phyloP scores from a whole-genome alignment of 2,329 filamentous ascomycete species.

The Aspergillus sp. region DNA sequence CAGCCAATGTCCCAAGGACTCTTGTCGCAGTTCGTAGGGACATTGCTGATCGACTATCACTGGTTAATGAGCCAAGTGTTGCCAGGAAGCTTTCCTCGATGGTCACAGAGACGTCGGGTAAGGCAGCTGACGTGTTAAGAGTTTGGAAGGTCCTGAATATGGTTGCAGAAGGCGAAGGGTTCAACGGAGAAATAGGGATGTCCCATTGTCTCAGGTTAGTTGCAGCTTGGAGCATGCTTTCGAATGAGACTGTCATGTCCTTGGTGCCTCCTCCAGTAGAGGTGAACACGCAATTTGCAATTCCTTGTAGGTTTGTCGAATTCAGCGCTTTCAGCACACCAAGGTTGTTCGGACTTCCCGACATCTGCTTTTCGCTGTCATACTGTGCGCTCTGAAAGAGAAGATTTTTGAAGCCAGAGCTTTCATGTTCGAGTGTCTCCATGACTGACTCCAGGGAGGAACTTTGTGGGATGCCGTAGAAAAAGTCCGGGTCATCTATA shows the following conservation, averaged over 20 bases:
- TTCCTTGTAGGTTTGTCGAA: conserved; percentile 76
- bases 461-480: conserved; percentile 83
- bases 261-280: conserved; percentile 58
- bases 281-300: conserved; percentile 77
- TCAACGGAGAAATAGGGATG: conserved; percentile 67
- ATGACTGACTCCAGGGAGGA: conserved; percentile 76
- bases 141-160: conserved; percentile 81
- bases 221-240: conserved; percentile 76
- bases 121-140: conserved; percentile 65
- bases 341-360: conserved; percentile 60
- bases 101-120: conserved; percentile 53
- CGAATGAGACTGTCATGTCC: conserved; percentile 52
- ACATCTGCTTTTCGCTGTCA: conserved; percentile 72
- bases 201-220: conserved; percentile 90
- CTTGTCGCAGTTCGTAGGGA: conserved; percentile 59
- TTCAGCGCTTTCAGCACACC: conserved; percentile 76
- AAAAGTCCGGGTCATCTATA: conserved; percentile 93
- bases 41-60: conserved; percentile 37
- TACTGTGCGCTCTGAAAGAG: conserved; percentile 89
- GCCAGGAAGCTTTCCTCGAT: conserved; percentile 62
- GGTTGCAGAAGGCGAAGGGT: conserved; percentile 63
- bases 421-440: conserved; percentile 82
- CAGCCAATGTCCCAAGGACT: conserved; percentile 70
- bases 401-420: conserved; percentile 79
- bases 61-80: conserved; percentile 42